phyloP scores from a whole-genome alignment of 345 rosid species.

The Ceriops tagal region DNA sequence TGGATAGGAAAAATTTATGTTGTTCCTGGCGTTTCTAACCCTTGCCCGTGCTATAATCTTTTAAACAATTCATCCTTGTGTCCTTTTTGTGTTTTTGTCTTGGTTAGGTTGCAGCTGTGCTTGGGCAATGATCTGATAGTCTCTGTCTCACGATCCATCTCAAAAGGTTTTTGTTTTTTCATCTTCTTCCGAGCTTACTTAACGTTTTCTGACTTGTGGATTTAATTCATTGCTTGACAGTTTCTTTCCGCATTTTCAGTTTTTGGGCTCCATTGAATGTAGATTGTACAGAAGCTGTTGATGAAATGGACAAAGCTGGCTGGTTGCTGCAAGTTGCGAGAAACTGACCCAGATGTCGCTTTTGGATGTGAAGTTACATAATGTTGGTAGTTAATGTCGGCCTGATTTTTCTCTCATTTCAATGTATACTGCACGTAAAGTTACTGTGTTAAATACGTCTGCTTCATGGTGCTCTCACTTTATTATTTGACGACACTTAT shows the following conservation, averaged over 20 bases:
- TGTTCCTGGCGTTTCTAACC: conserved; percentile 32
- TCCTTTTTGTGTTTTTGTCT: not conserved
- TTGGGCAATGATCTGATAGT: conserved; percentile 27
- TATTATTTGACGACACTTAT: no score
- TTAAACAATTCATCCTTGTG: not conserved
- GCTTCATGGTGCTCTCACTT: no score
- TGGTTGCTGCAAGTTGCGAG: conserved; percentile 34
- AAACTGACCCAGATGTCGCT: conserved; percentile 6
- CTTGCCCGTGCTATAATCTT: not conserved
- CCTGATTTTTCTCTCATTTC: not conserved
- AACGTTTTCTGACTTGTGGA: not conserved
- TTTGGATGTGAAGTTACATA: conserved; percentile 2
- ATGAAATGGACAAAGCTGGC: conserved; percentile 24
- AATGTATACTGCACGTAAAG: no score
- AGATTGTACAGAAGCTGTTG: conserved; percentile 36
- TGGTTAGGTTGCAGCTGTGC: conserved; percentile 41
- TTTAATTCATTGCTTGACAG: conserved; percentile 5
- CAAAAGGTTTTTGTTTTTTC: conserved; percentile 20
- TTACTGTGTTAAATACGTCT: no score
- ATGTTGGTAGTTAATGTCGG: conserved; percentile 11
- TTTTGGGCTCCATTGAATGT: conserved; percentile 32
- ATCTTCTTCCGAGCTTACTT: not conserved
- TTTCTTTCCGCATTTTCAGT: conserved; percentile 5
- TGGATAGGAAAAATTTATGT: conserved; percentile 27
- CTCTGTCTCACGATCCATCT: conserved; percentile 24